A percentile compares a stretch with the other conserved stretches of the same genome.
These are phyloP conservation scores for Fallopia convolvulus DNA, from an alignment of 148 eudicot species.

Conservation along the genomic window DNA sequence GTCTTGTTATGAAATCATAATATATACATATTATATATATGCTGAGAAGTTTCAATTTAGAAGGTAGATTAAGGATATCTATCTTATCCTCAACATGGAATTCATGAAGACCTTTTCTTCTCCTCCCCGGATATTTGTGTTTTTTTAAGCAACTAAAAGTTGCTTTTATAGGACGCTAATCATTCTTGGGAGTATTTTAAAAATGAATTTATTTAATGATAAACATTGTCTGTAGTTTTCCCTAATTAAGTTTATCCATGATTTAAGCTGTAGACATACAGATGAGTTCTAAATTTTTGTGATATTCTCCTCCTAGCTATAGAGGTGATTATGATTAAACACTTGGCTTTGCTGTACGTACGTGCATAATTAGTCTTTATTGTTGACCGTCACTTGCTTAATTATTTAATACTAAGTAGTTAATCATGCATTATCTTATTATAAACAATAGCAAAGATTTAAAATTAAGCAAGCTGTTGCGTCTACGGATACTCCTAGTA, in stretches of 20 bases:
- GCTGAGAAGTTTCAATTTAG: neutral
- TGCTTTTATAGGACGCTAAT: neutral
- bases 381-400: neutral
- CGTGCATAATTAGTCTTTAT: neutral
- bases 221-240: neutral
- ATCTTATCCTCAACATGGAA: neutral
- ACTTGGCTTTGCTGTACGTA: neutral
- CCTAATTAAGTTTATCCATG: neutral
- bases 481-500: conserved; percentile 6
- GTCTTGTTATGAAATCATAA: neutral
- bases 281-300: neutral
- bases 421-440: neutral
- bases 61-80: neutral
- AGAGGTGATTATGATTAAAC: neutral
- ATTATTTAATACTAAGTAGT: neutral
- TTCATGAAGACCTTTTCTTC: neutral
- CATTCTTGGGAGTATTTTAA: neutral
- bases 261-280: too few species aligned
- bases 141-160: neutral
- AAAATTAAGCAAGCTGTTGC: neutral
- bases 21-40: too few species aligned
- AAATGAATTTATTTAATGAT: neutral
- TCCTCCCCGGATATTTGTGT: neutral
- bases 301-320: neutral
- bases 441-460: neutral